Evolutionary conservation across 2,329 filamentous ascomycete genomes (phyloP), one percentile per base, ranked within the genome.

Genomic region (Apiospora phragmitis): DNA sequence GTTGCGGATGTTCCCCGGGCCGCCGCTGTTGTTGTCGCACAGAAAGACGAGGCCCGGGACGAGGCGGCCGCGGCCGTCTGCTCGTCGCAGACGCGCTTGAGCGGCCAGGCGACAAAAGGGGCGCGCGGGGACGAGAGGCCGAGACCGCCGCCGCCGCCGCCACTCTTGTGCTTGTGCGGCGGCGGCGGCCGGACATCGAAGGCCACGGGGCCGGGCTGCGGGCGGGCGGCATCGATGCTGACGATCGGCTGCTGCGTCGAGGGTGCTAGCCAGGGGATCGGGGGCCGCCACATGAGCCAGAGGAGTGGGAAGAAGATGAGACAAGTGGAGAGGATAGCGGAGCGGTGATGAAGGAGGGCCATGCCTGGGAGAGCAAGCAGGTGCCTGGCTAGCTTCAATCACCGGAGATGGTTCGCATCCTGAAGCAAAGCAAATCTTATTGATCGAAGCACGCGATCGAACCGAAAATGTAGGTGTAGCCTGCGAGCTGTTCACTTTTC

Each of bases 1-100:
- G 76, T 84, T 85, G 69, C 85, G 80, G 66, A 86, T 85, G 73
- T 86, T 86, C 68, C 84, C 84, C 38, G 85, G 83, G 51, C 84
- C 85, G 47, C 85, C 85, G 51, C 83, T 83, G 76, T 86, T 86
- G 77, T 85, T 84, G 77, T 85, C 84, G 78, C 85, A 87, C 6
- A 83, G 70, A 71, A 85, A 86, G 2, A 84, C 77, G 14, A 86
- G 75, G 12, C 83, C 83, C 0, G 82, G 80, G 0, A 78, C 77
- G 75, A 79, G 0, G 51, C 29, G 14, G 72, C 73, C 0, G 80
- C 78, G 4, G 49, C 29, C 26, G 49, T 18, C 16, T 55, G 49
- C 72, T 85, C 83, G 8, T 78, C 77, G 77, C 85, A 86, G n/a
- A 83, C 77, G 32, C 84, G 77, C 21, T 75, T 77, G 24, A 86